Evolutionary conservation across 352 stramenopile species (phyloP), one percentile per base, ranked within the genome.

Genomic region (Phytopythium vexans): DNA sequence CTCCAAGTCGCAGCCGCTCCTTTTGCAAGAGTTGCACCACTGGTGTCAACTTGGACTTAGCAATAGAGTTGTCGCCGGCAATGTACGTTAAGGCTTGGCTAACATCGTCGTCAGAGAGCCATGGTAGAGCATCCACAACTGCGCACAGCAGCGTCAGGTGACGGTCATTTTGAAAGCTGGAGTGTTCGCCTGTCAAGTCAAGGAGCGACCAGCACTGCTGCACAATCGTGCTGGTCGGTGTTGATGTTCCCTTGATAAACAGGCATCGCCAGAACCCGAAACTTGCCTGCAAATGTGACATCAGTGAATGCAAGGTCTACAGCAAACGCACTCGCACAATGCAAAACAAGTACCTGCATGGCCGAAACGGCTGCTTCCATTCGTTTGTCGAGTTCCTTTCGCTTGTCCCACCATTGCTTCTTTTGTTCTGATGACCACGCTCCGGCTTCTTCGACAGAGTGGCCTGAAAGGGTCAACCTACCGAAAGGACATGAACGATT

Each of bases 341-440:
- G 6, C 31, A 47, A 33, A 12, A 21, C 42, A 27, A 45, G 31
- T 61, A 92, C 84, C 82, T 92, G 67, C 50, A 91, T 70, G 12
- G 61, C 72, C 4, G 48, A 6, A 10, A 92, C 51, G 15, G 65
- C 45, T 27, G 63, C 41, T 32, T 62, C 53, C 15, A 94, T 68
- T 14, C 65, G 66, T 34, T 63, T 60, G 52, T 94, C 68, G 1
- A 93, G 56, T 14, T 74, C 40, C 9, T 84, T 81, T 48, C 85
- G 75, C 36, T 58, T 83, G 52, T 59, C 68, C 85, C 85, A 94
- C 85, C 85, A 94, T 27, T 72, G 47, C n/a, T 83, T 88, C 56
- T 92, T 93, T 41, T 82, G 70, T 8, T 82, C 60, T 2, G 68
- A 53, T 15, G 55, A 69, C 82, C 77, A 92, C 35, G 68, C 65